Base-by-base conservation (phyloP, 352 stramenopile genomes). In the Pelagophyceae sp. region DNA sequence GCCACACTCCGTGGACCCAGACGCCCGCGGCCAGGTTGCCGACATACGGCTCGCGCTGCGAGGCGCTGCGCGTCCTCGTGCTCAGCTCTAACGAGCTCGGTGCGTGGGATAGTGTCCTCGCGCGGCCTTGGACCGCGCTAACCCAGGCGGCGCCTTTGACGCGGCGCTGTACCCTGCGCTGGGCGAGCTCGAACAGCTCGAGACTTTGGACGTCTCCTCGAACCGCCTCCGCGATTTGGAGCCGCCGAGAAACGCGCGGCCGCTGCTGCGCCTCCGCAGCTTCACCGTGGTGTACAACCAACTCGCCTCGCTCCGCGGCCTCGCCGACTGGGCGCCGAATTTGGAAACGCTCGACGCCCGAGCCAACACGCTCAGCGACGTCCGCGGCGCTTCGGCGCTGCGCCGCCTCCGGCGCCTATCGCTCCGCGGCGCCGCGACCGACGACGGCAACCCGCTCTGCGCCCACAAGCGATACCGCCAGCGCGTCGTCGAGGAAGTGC, bases 81-180 rank as follows among this genome's bases (percentile, higher is more conserved):
- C 67, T 74, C 67, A 6, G 15, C 15, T 51, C 67, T 33, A 74
- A 74, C 67, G 67, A 51, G 67, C 67, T 74, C 33, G 67, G 45
- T 54, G 45, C 45, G 45, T 23, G 45, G 23, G 45, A 54, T 54
- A 54, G 45, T 54, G 45, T 54, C 23, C 45, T 23, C 23, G 45
- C n/a, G 45, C 45, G 45, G 11, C 23, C 11, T 23, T 54, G 45
- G 11, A 23, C 45, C 45, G 11, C 23, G 11, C 11, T 54, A 23
- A 11, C 45, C 11, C 45, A 54, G 45, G 67, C 35, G 35, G 35
- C 6, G 19, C 61, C 5, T 37, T 71, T 15, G 54, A n/a, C 27
- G 61, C 5, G 15, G 61, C 61, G 61, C 33, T 71, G 15, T 71
- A 38, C 27, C 67, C 38, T 23, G 67, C 5, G 67, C 33, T 54